A percentile compares a stretch with the other conserved stretches of the same genome.
Evolutionary conservation across 768 basidiomycete genomes (phyloP).

Genomic region (Trametes cubensis): DNA sequence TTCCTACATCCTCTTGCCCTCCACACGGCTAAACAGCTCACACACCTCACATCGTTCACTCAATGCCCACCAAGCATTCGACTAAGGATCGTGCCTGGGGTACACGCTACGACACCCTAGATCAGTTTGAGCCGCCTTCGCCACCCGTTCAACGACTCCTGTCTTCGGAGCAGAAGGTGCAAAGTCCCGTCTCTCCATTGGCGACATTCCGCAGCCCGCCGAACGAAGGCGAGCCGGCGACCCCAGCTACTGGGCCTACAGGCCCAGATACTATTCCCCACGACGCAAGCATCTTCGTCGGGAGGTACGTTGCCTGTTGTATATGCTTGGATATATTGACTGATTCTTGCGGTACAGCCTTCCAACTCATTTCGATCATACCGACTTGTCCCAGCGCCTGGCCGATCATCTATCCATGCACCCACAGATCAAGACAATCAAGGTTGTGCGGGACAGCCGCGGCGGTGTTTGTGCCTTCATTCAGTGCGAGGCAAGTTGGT

Average conservation of each 20-base stretch:
- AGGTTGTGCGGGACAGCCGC: slow-evolving; percentile 73
- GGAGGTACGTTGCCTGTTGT: slow-evolving; percentile 55
- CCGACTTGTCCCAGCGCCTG: slow-evolving; percentile 62
- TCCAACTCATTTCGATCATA: slow-evolving; percentile 67
- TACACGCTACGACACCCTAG: slow-evolving; percentile 70
- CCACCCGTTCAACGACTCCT: slow-evolving; percentile 35
- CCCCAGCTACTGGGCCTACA: background rate
- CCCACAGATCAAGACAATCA: slow-evolving; percentile 65
- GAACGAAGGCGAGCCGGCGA: background rate
- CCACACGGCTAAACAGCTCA: background rate
- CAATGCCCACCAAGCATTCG: slow-evolving; percentile 44
- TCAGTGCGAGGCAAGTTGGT: slow-evolving; percentile 69
- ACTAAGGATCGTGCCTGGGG: slow-evolving; percentile 58
- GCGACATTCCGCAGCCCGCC: background rate
- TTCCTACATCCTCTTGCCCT: background rate
- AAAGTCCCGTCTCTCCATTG: background rate
- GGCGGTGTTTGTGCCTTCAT: slow-evolving; percentile 85
- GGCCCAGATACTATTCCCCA: slow-evolving; percentile 42
- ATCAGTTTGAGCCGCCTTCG: slow-evolving; percentile 48
- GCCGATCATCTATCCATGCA: slow-evolving; percentile 68
- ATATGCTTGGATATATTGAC: slow-evolving; percentile 15
- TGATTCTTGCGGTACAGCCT: slow-evolving; percentile 46
- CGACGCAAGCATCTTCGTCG: slow-evolving; percentile 83
- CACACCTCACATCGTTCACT: background rate
- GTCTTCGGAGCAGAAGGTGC: slow-evolving; percentile 24